Percentiles rank a stretch among this genome's conserved stretches.
Conservation (phyloP, 768 basidiomycete genomes). For the Polyporus arcularius region DNA sequence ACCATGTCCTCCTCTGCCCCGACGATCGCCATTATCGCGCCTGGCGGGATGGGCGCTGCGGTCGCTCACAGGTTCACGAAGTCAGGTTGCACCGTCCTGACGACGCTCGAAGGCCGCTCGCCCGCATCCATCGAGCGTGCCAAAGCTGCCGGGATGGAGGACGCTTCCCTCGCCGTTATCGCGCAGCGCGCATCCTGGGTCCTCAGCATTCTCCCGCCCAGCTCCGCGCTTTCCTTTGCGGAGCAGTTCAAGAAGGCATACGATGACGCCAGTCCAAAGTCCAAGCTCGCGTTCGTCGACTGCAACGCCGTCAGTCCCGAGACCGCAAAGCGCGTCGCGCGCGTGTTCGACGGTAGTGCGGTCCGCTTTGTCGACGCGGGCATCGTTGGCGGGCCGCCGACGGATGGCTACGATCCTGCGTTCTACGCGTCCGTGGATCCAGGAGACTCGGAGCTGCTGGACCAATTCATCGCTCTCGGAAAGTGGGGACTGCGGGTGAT, state of each 20-base stretch:
- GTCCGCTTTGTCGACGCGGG: slow-evolving; percentile 55
- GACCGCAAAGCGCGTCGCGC: slow-evolving; percentile 49
- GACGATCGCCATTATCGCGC: slow-evolving; percentile 49
- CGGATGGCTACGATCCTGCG: slow-evolving; percentile 48
- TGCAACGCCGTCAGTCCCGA: slow-evolving; percentile 60
- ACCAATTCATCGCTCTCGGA: slow-evolving; percentile 42
- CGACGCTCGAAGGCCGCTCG: slow-evolving; percentile 55
- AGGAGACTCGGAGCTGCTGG: slow-evolving; percentile 34
- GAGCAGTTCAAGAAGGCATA: slow-evolving; percentile 38
- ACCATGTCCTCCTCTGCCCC: slow-evolving; percentile 17
- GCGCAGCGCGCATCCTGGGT: slow-evolving; percentile 43
- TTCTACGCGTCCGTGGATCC: slow-evolving; percentile 52
- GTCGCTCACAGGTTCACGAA: slow-evolving; percentile 49
- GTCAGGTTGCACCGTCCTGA: slow-evolving; percentile 55
- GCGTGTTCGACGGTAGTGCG: slow-evolving; percentile 40
- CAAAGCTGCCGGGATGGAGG: slow-evolving; percentile 49
- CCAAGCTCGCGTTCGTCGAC: slow-evolving; percentile 44
- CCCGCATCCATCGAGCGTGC: slow-evolving; percentile 51
- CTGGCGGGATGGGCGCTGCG: slow-evolving; percentile 62
- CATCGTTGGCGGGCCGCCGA: slow-evolving; percentile 60
- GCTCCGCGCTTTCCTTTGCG: slow-evolving; percentile 49
- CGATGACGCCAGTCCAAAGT: neutral
- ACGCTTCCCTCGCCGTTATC: slow-evolving; percentile 41
- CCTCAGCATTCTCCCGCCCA: slow-evolving; percentile 60
- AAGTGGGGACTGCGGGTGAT: slow-evolving; percentile 49